These are phyloP conservation scores for Boletus vermiculosoides DNA, from an alignment of 768 basidiomycete species.

Conservation along the genomic window DNA sequence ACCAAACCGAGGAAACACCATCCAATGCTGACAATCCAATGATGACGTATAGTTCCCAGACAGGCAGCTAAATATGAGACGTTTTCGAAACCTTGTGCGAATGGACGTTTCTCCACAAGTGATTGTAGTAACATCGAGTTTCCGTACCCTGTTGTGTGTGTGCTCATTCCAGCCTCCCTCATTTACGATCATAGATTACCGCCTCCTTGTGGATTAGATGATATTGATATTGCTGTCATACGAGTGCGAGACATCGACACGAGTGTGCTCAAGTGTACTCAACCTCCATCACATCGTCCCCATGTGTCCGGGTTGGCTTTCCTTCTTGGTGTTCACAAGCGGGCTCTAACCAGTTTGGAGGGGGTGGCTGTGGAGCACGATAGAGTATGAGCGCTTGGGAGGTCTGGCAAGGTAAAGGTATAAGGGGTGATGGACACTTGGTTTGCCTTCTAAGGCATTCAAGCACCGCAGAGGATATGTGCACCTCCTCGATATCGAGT, in stretches of 20 bases:
- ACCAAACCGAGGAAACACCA: conserved; percentile 31
- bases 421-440: conserved; percentile 21
- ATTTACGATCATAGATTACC: conserved; percentile 26
- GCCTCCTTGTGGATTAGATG: conserved; percentile 26
- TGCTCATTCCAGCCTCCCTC: conserved; percentile 19
- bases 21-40: conserved; percentile 42
- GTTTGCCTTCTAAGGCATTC: conserved; percentile 41
- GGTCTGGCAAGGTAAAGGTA: conserved; percentile 15
- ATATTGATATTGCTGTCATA: conserved; percentile 20
- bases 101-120: conserved; percentile 6
- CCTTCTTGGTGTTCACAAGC: conserved; percentile 1
- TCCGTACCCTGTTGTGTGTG: conserved; percentile 23
- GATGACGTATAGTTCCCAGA: conserved; percentile 45
- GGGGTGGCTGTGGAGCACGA: conserved; percentile 38
- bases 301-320: background rate
- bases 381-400: conserved; percentile 57
- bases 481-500: conserved; percentile 27
- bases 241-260: conserved; percentile 8
- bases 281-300: conserved; percentile 55
- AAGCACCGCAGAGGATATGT: conserved; percentile 47
- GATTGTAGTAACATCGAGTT: conserved; percentile 16
- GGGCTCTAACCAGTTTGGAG: background rate
- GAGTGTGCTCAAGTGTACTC: conserved; percentile 30
- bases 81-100: background rate
- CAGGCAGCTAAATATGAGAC: conserved; percentile 22